These are phyloP conservation scores for Chamaecyparis obtusa DNA, from an alignment of 75 land plant genomes.

Conservation along the genomic window DNA sequence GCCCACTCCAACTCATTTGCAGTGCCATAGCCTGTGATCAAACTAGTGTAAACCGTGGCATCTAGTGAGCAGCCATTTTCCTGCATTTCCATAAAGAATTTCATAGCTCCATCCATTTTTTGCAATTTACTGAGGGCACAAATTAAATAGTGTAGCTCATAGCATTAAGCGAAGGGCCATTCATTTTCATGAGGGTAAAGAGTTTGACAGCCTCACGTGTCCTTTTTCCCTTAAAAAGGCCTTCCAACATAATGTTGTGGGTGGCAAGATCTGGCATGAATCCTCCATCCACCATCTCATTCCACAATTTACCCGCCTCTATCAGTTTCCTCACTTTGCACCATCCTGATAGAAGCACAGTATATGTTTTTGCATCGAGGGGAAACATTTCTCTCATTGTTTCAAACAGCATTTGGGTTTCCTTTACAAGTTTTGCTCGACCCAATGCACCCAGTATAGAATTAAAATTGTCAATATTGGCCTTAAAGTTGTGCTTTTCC, in stretches of 20 bases:
- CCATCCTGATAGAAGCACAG: constrained; percentile 54
- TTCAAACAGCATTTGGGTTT: constrained; percentile 53
- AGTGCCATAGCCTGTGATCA: constrained; percentile 65
- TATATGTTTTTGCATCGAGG: constrained; percentile 51
- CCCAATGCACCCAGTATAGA: constrained; percentile 42
- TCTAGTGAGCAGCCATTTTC: constrained; percentile 38
- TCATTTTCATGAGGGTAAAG: constrained; percentile 56
- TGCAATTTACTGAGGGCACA: constrained; percentile 41
- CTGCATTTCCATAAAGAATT: constrained; percentile 55
- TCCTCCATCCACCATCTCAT: constrained; percentile 67
- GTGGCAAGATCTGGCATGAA: constrained; percentile 58
- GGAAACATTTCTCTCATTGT: constrained; percentile 37
- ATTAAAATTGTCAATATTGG: constrained; percentile 38
- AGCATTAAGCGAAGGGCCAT: constrained; percentile 46
- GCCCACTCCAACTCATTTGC: constrained; percentile 46
- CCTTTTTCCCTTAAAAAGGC: constrained; percentile 39
- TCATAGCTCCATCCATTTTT: constrained; percentile 48
- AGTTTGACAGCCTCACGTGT: constrained; percentile 56
- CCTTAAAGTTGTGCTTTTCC: constrained; percentile 44
- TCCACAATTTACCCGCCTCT: constrained; percentile 64
- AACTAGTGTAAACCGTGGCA: constrained; percentile 57
- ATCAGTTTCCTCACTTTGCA: constrained; percentile 52
- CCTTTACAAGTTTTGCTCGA: constrained; percentile 54
- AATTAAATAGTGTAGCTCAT: constrained; percentile 58
- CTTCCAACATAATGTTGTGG: constrained; percentile 57